Conservation (phyloP, 441 rosid genomes). For the Croton setiger region DNA sequence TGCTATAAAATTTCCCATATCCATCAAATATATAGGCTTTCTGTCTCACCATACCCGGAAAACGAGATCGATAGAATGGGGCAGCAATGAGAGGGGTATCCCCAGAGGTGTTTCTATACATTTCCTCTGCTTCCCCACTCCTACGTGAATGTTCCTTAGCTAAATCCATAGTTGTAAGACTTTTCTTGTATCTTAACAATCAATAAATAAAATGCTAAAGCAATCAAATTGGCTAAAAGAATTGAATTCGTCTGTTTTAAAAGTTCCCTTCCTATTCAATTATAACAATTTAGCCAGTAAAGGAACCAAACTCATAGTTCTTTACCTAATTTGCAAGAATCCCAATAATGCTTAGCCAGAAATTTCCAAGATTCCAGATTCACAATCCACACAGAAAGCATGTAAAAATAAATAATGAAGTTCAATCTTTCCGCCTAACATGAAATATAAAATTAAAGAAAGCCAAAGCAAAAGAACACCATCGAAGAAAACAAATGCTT, state of each 20-base stretch:
- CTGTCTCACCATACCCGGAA: constrained; percentile 68
- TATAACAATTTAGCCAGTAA: constrained; percentile 1
- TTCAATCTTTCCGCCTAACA: constrained; percentile 9
- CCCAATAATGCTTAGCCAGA: constrained; percentile 2
- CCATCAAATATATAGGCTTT: constrained; percentile 90
- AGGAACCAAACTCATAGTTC: constrained; percentile 13
- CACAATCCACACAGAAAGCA: constrained; percentile 17
- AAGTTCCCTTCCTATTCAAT: neutral
- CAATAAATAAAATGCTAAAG: neutral
- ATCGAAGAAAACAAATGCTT: neutral
- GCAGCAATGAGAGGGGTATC: constrained; percentile 26
- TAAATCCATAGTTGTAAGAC: constrained; percentile 42
- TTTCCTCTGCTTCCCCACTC: constrained; percentile 45
- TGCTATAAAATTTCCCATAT: constrained; percentile 54
- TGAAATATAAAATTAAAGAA: constrained; percentile 4
- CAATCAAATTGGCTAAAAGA: neutral
- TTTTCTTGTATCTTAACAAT: neutral
- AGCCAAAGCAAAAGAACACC: neutral
- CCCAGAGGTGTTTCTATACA: constrained; percentile 36
- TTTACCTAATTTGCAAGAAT: constrained; percentile 11
- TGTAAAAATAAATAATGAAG: neutral
- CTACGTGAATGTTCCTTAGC: constrained; percentile 34
- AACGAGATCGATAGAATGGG: constrained; percentile 27
- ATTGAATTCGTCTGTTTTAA: neutral
- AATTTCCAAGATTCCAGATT: constrained; percentile 14